Conservation (phyloP, 495 filamentous ascomycete genomes). For the Tuber umbilicatum region DNA sequence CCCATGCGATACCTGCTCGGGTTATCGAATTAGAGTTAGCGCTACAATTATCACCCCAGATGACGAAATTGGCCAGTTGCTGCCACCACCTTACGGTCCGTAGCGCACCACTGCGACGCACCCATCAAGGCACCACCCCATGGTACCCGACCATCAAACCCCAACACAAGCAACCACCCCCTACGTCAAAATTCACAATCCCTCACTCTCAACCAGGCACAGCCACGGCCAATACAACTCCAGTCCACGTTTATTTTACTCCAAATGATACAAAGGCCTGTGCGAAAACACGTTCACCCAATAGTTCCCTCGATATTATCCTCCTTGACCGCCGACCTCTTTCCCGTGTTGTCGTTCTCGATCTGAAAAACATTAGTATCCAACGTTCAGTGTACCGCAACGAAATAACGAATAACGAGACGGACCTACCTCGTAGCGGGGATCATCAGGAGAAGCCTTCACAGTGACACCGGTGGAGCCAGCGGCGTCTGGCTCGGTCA, state of each 20-base stretch:
- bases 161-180: background rate
- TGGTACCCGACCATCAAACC: background rate
- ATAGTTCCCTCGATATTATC: constrained; percentile 36
- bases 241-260: background rate
- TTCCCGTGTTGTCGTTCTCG: constrained; percentile 39
- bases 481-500: constrained; percentile 32
- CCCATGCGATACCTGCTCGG: background rate
- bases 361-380: constrained; percentile 27
- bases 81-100: background rate
- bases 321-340: constrained; percentile 39
- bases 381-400: background rate
- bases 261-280: background rate
- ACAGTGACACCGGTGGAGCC: constrained; percentile 28
- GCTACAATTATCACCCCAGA: background rate
- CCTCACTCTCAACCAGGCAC: background rate
- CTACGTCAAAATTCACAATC: background rate
- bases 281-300: constrained; percentile 1
- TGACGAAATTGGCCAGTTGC: background rate
- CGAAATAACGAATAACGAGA: background rate
- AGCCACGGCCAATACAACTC: background rate
- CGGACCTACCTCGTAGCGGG: constrained; percentile 37
- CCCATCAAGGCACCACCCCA: background rate
- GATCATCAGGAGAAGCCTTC: constrained; percentile 29
- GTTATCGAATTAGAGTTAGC: background rate
- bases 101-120: too few species aligned